A percentile compares a stretch with the other conserved stretches of the same genome.
phyloP scores from a whole-genome alignment of 1,139 yeast genomes.

The Debaryomyces nepalensis region DNA sequence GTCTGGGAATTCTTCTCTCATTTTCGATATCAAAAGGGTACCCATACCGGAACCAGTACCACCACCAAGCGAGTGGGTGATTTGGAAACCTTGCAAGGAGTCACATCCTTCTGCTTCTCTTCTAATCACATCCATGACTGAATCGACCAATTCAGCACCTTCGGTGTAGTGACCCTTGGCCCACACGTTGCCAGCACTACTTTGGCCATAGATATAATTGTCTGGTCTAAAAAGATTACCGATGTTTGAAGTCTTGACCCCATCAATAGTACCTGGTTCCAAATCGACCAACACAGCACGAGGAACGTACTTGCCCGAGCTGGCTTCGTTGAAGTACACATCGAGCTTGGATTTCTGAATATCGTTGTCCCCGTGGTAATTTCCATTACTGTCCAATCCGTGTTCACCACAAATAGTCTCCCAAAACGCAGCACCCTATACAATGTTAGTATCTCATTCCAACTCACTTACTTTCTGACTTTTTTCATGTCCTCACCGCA shows the following conservation, averaged over 20 bases:
- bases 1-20: constrained; percentile 88
- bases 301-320: constrained; percentile 86
- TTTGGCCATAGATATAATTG: constrained; percentile 84
- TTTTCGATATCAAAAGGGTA: constrained; percentile 75
- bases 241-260: constrained; percentile 73
- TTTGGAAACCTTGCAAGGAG: constrained; percentile 92
- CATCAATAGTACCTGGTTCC: constrained; percentile 92
- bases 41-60: constrained; percentile 99
- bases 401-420: constrained; percentile 97
- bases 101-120: constrained; percentile 95
- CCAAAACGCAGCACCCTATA: constrained; percentile 94
- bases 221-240: constrained; percentile 92
- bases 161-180: constrained; percentile 96
- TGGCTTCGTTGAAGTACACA: constrained; percentile 62
- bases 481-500: not conserved
- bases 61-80: constrained; percentile 93
- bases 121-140: constrained; percentile 85
- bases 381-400: constrained; percentile 86
- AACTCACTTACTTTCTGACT: not conserved
- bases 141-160: constrained; percentile 91
- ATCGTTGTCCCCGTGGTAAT: constrained; percentile 69
- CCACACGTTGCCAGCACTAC: constrained; percentile 95
- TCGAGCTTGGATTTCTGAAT: constrained; percentile 63
- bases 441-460: constrained; percentile 15
- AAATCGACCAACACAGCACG: constrained; percentile 90